Conservation (phyloP, 2,329 filamentous ascomycete genomes). For the Arachnopeziza araneosa region DNA sequence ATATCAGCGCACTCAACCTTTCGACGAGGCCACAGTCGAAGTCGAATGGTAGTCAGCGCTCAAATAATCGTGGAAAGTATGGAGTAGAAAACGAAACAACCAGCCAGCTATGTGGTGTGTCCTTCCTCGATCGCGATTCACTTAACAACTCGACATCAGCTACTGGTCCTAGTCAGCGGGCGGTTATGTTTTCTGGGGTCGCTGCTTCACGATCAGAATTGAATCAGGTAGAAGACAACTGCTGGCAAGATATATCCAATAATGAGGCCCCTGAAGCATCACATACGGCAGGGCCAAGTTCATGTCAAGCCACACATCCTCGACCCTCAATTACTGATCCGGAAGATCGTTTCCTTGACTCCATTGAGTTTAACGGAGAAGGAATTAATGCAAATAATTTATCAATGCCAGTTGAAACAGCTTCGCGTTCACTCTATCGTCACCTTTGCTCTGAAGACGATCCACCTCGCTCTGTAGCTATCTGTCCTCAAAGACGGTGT, state of each 20-base stretch:
- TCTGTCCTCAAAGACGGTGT: slow-evolving; percentile 59
- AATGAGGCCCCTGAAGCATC: slow-evolving; percentile 7
- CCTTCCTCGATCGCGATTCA: slow-evolving; percentile 21
- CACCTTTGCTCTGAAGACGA: slow-evolving; percentile 56
- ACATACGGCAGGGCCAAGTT: slow-evolving; percentile 7
- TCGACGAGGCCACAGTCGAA: not conserved
- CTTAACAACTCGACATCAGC: slow-evolving; percentile 20
- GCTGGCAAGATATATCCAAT: slow-evolving; percentile 17
- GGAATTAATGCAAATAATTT: not conserved
- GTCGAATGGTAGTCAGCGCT: not conserved
- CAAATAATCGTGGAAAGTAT: not conserved
- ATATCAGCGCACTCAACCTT: slow-evolving; percentile 35
- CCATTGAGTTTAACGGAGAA: not conserved
- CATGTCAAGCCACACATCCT: slow-evolving; percentile 10
- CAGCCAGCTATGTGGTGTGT: slow-evolving; percentile 3
- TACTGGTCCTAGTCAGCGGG: slow-evolving; percentile 2
- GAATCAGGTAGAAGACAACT: not conserved
- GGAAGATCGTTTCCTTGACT: not conserved
- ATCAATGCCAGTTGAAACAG: slow-evolving; percentile 30
- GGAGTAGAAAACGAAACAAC: not conserved
- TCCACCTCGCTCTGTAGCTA: slow-evolving; percentile 57
- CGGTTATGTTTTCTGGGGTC: slow-evolving; percentile 23
- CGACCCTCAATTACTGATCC: slow-evolving; percentile 2
- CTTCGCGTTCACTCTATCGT: slow-evolving; percentile 33
- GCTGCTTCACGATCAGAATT: slow-evolving; percentile 13